These are phyloP conservation scores for Castanea mollissima DNA, from an alignment of 306 rosid species.

Conservation along the genomic window DNA sequence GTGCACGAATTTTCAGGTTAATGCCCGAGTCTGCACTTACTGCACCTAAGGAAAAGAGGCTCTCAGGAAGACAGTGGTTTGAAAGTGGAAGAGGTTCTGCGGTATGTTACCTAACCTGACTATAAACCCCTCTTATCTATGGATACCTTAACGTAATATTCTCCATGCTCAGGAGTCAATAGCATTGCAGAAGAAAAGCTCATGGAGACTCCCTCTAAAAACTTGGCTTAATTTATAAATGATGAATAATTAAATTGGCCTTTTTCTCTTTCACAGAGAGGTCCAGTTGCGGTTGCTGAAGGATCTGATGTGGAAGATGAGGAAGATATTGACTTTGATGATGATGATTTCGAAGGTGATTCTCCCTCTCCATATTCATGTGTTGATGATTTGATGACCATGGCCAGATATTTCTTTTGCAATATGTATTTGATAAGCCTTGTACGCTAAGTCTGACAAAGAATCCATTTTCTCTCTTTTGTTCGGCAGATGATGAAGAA, in stretches of 20 bases:
- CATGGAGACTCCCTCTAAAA: background rate
- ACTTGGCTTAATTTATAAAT: background rate
- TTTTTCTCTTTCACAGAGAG: constrained; percentile 53
- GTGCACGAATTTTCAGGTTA: constrained; percentile 55
- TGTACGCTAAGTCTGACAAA: background rate
- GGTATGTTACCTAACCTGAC: constrained; percentile 37
- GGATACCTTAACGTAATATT: constrained; percentile 6
- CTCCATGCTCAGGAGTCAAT: background rate
- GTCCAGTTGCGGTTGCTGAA: constrained; percentile 52
- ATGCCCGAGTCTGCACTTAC: constrained; percentile 93
- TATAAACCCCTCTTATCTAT: constrained; percentile 2
- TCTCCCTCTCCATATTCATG: background rate
- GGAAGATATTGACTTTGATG: constrained; percentile 85
- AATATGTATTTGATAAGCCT: background rate
- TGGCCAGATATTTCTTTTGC: background rate
- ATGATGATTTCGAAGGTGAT: constrained; percentile 91
- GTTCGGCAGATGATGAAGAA: constrained; percentile 80
- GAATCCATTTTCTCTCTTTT: constrained; percentile 17
- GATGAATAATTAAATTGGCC: background rate
- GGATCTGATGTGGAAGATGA: constrained; percentile 74
- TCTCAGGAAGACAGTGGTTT: constrained; percentile 93
- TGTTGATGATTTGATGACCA: background rate
- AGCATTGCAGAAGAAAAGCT: background rate
- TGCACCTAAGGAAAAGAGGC: constrained; percentile 91
- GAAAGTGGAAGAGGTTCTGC: constrained; percentile 78